Base-by-base conservation (phyloP, 306 rosid species). In the Cucumis melo region DNA sequence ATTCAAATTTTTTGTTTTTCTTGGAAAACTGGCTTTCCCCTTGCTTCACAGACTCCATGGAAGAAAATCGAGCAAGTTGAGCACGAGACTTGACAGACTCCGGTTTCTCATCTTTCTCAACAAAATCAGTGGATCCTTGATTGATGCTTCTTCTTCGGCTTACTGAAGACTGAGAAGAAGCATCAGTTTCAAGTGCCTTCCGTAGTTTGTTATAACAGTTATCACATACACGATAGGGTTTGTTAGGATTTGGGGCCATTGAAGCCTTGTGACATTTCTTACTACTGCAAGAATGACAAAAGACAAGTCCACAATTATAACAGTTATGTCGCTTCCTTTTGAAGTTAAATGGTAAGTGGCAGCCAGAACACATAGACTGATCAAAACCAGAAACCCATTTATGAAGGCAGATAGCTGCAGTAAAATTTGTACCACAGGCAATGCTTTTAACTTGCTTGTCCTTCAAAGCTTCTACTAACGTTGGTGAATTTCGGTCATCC, bases 191-290 rank as follows among this genome's bases (percentile, higher is more conserved):
- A 82, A 85, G 74, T 63, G 90, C 74, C 84, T 94, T 94, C 82
- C 92, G 83, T 51, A 94, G 90, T 88, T 92, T 94, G 85, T 77
- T 84, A 81, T 80, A 92, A 86, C 99, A 94, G 82, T 85, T 88
- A 84, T 94, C 99, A 89, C 99, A 94, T 66, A 92, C 99, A 79
- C 99, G 99, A 86, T 92, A 94, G 36, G 96, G 99, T 86, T 92
- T 94, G 89, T 90, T 92, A 79, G 99, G 99, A 82, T 92, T 94
- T 83, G 99, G 99, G 67, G 99, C 98, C 99, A 94, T 94, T 78
- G 99, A 90, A 82, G 97, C 99, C 81, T 92, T 94, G 55, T 87
- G 91, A 80, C 90, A 90, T 84, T 94, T 94, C 88, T 94, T 94
- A 85, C 96, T 92, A 86, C 96, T 94, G 83, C 99, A 94, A 58